Evolutionary conservation across 1,284 basidiomycete species (phyloP).

Genomic region (Tilletia walkeri): DNA sequence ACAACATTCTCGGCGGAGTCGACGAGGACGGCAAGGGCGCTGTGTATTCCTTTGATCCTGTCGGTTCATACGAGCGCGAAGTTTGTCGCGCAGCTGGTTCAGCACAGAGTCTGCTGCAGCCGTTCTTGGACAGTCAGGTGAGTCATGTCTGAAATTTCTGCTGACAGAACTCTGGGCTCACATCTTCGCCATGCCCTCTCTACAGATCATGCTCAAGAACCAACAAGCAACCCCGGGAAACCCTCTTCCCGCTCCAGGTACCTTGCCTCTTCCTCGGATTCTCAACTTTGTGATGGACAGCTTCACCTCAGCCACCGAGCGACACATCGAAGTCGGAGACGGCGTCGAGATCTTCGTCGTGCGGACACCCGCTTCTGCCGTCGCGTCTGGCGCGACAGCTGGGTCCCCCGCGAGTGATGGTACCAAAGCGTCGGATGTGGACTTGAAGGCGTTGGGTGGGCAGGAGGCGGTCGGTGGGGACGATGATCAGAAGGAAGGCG

Average conservation of each 20-base stretch:
- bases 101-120: conserved; percentile 53
- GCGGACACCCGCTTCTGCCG: conserved; percentile 25
- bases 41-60: conserved; percentile 54
- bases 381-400: background rate
- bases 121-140: conserved; percentile 53
- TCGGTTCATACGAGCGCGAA: conserved; percentile 53
- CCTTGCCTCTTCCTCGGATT: conserved; percentile 42
- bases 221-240: conserved; percentile 42
- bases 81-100: conserved; percentile 53
- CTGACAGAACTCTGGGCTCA: too few relatives aligned
- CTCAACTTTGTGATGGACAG: conserved; percentile 51
- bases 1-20: conserved; percentile 55
- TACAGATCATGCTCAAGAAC: conserved; percentile 53
- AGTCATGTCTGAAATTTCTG: background rate
- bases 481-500: conserved; percentile 44
- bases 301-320: conserved; percentile 53
- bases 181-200: background rate
- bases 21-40: conserved; percentile 54
- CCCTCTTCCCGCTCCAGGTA: conserved; percentile 45
- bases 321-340: conserved; percentile 55
- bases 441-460: conserved; percentile 33
- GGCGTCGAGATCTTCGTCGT: conserved; percentile 54
- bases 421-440: conserved; percentile 35
- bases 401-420: conserved; percentile 16
- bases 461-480: conserved; percentile 51